These are phyloP conservation scores for Magnolia kwangsiensis DNA, from an alignment of 164 flowering plant species.

Conservation along the genomic window DNA sequence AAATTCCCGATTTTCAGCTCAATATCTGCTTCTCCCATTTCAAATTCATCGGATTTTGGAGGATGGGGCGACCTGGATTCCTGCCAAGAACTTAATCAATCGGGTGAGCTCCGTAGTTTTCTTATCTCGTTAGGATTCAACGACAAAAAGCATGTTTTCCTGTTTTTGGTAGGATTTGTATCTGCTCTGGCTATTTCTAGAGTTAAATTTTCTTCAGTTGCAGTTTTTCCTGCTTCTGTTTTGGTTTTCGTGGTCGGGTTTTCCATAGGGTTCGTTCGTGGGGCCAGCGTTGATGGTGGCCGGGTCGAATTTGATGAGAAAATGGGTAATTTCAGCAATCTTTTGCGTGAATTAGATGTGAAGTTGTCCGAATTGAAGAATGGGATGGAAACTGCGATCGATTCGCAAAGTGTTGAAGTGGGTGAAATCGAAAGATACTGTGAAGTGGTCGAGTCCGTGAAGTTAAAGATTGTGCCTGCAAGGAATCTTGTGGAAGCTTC, in stretches of 20 bases:
- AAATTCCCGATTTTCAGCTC: slow-evolving; percentile 16
- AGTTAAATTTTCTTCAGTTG: slow-evolving; percentile 56
- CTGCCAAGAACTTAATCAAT: slow-evolving; percentile 18
- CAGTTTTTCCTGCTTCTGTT: slow-evolving; percentile 66
- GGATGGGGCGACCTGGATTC: slow-evolving; percentile 70
- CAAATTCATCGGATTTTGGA: slow-evolving; percentile 34
- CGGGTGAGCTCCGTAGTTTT: slow-evolving; percentile 54
- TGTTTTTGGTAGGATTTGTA: slow-evolving; percentile 63
- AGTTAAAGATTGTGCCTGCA: slow-evolving; percentile 25
- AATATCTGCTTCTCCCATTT: slow-evolving; percentile 20
- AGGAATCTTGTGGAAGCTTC: slow-evolving; percentile 32
- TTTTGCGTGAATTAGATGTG: slow-evolving; percentile 40
- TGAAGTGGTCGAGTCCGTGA: slow-evolving; percentile 33
- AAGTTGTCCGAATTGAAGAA: slow-evolving; percentile 37
- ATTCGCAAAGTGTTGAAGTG: slow-evolving; percentile 26
- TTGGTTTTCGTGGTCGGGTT: slow-evolving; percentile 69
- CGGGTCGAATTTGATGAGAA: slow-evolving; percentile 40
- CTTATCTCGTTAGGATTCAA: slow-evolving; percentile 53
- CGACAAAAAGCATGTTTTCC: slow-evolving; percentile 52
- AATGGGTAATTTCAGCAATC: slow-evolving; percentile 31
- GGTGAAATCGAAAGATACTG: slow-evolving; percentile 45
- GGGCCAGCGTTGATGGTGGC: slow-evolving; percentile 19
- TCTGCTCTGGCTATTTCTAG: slow-evolving; percentile 70
- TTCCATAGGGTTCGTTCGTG: slow-evolving; percentile 60
- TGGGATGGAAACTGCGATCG: slow-evolving; percentile 38